Base-by-base conservation (phyloP, 2,329 filamentous ascomycete species). In the Fonsecaea nubica region DNA sequence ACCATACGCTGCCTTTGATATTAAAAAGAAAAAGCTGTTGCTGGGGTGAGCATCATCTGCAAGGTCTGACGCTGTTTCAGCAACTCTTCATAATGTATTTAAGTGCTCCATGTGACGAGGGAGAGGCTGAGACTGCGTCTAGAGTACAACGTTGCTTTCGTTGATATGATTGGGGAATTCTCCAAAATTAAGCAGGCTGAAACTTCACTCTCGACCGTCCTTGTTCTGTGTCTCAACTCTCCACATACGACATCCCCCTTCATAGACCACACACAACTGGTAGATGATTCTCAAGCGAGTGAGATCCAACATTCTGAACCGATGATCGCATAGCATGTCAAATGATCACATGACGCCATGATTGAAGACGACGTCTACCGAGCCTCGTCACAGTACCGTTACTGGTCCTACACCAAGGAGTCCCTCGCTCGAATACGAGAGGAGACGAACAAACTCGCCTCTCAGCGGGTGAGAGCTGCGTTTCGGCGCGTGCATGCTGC, bases 291-390 rank as follows among this genome's bases (percentile, higher is more conserved):
- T 30, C 45, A 13, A 25, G 45, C 45, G 2, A 30, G 45, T 30
- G 10, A 50, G 21, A 30, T 30, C 21, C 10, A 30, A 50, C 3
- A 21, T 48, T 30, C 4, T 50, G 8, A 5, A 30, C 45, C 10
- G 7, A 9, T 50, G 45, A 30, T 5, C 13, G 45, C 45, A 30
- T 18, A 50, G 13, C 18, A 50, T 50, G 45, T 50, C 18, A 45
- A 30, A n/a, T 50, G 33, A 13, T 15, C n/a, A 6, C 21, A 12
- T 32, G 40, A 25, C 71, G 79, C 54, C 68, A 92, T 96, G 87
- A 91, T 88, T 68, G 95, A 99, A 85, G 95, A 99, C 80, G 91
- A 92, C 72, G 85, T 93, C 63, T 99, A 98, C 80, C 89, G 92
- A 36, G 87, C 91, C 59, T 96, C 94, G 0, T 94, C 92, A 55